Evolutionary conservation across 305 asterid species (phyloP).

Genomic region (Ilex paraguariensis): DNA sequence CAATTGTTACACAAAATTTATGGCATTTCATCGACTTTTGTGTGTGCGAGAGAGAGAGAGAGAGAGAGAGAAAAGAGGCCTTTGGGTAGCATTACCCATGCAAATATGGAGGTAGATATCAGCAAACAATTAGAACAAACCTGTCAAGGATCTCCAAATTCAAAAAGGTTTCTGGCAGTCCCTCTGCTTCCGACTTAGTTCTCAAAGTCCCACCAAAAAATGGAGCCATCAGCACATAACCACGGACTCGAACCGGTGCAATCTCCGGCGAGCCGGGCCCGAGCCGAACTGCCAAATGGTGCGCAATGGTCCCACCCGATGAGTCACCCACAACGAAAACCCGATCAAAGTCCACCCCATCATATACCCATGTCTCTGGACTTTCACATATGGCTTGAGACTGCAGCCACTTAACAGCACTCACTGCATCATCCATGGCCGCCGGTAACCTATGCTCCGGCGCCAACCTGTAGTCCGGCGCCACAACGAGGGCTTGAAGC

Average conservation of each 20-base stretch:
- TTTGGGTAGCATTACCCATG: no score
- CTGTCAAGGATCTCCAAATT: conserved; percentile 15
- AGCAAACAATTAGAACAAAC: not conserved
- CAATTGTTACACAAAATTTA: no score
- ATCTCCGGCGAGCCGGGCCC: conserved; percentile 20
- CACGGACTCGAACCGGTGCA: conserved; percentile 19
- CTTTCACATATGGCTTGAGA: not conserved
- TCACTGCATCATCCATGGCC: conserved; percentile 16
- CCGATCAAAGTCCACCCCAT: conserved; percentile 22
- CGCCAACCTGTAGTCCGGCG: conserved; percentile 23
- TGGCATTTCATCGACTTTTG: no score
- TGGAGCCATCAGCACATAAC: conserved; percentile 23
- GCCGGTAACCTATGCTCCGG: conserved; percentile 29
- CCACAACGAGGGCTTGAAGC: conserved; percentile 13
- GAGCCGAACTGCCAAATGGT: conserved; percentile 25
- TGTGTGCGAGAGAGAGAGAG: no score
- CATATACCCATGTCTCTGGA: conserved; percentile 4
- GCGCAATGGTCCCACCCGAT: conserved; percentile 29
- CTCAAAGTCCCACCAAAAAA: conserved; percentile 27
- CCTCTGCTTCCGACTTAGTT: conserved; percentile 19
- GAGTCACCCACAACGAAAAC: conserved; percentile 27
- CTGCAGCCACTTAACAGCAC: conserved; percentile 20
- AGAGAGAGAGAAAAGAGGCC: no score
- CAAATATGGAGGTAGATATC: not conserved
- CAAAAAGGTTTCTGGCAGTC: conserved; percentile 12